Conservation (phyloP, 1,139 yeast species). For the Pichia sp. region DNA sequence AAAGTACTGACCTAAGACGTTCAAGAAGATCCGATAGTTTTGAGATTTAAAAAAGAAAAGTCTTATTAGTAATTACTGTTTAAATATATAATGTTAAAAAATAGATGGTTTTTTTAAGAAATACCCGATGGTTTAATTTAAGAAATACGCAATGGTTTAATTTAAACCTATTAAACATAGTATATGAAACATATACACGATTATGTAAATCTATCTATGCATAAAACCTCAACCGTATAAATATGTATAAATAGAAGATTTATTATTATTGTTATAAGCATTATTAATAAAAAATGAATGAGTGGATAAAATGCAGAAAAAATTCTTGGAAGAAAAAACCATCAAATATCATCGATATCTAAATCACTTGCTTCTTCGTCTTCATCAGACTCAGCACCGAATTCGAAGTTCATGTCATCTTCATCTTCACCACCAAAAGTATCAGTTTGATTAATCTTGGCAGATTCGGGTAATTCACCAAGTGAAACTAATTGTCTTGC, state of each 20-base stretch:
- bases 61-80: not conserved
- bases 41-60: conserved; percentile 32
- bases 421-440: conserved; percentile 96
- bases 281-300: not conserved
- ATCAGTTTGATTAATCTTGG: conserved; percentile 96
- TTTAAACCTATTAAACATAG: not conserved
- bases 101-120: not conserved
- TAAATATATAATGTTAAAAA: not conserved
- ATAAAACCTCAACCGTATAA: not conserved
- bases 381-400: conserved; percentile 88
- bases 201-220: not conserved
- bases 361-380: conserved; percentile 64
- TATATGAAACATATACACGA: not conserved
- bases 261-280: not conserved
- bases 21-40: conserved; percentile 61
- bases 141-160: not conserved
- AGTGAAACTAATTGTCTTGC: conserved; percentile 93
- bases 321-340: not conserved
- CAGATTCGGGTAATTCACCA: conserved; percentile 95
- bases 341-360: conserved; percentile 78
- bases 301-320: not conserved
- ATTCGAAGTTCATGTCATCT: conserved; percentile 96
- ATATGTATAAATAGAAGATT: not conserved
- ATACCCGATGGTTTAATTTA: not conserved
- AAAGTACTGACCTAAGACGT: conserved; percentile 40